Conservation (phyloP, 257 asterid genomes). For the Przewalskia tangutica region DNA sequence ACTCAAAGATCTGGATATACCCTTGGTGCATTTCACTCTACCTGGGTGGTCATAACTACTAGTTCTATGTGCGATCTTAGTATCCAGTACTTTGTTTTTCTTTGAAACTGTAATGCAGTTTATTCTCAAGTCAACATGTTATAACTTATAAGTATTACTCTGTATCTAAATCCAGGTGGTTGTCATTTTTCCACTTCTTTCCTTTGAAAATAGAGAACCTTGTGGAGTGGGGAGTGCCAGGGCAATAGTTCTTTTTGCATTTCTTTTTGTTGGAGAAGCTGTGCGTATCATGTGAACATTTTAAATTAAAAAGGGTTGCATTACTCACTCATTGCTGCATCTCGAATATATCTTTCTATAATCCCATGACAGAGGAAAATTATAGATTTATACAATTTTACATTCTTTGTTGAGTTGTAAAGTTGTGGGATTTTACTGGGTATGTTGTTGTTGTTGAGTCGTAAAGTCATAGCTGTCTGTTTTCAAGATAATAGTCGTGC, state of each 20-base stretch:
- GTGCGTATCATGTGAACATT: neutral
- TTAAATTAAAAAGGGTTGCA: neutral
- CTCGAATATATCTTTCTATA: neutral
- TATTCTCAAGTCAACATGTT: neutral
- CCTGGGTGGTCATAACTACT: neutral
- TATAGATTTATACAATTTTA: neutral
- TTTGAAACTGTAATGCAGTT: neutral
- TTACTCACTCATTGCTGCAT: neutral
- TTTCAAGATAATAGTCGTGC: neutral
- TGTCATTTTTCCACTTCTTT: neutral
- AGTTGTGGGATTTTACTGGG: no score
- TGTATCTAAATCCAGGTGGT: neutral
- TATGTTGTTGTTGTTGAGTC: neutral
- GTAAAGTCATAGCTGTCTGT: neutral
- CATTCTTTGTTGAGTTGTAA: neutral
- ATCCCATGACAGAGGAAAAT: neutral
- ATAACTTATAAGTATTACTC: neutral
- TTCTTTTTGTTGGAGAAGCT: neutral
- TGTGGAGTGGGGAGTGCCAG: neutral
- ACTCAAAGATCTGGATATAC: neutral
- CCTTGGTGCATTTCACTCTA: neutral
- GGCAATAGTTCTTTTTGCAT: neutral
- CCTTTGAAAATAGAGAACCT: neutral
- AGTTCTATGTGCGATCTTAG: neutral
- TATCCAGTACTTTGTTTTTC: neutral